Evolutionary conservation across 345 rosid genomes (phyloP).

Genomic region (Excoecaria cochinchinensis): DNA sequence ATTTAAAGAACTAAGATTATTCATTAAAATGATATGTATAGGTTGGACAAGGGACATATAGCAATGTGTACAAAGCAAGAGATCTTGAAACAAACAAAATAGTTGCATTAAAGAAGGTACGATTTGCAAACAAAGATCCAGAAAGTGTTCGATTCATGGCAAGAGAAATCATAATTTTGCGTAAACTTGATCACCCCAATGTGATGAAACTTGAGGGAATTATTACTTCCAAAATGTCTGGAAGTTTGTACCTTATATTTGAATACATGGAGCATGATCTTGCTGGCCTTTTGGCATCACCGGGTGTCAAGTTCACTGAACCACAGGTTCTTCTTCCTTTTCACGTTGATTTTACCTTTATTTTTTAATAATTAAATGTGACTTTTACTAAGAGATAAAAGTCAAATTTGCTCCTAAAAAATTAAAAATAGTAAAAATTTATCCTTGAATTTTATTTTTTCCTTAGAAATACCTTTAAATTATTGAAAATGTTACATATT

Average conservation of each 20-base stretch:
- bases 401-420: no score
- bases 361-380: no score
- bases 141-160: conserved; percentile 81
- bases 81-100: conserved; percentile 60
- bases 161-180: conserved; percentile 60
- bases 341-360: neutral
- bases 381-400: no score
- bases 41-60: conserved; percentile 83
- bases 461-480: no score
- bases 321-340: conserved; percentile 45
- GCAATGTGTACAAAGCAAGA: conserved; percentile 69
- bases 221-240: conserved; percentile 60
- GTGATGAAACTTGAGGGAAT: conserved; percentile 78
- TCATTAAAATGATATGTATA: neutral
- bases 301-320: conserved; percentile 54
- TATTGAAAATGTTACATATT: no score
- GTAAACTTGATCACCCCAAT: conserved; percentile 68
- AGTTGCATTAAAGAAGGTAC: conserved; percentile 74
- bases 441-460: no score
- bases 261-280: conserved; percentile 82
- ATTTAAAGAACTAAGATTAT: no score
- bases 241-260: conserved; percentile 63
- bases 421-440: no score
- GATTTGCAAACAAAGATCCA: conserved; percentile 71
- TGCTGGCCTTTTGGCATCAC: conserved; percentile 52